Evolutionary conservation across 139 green algal genomes (phyloP), one percentile per base, ranked within the genome.

Genomic region (Coelastrella sp.): DNA sequence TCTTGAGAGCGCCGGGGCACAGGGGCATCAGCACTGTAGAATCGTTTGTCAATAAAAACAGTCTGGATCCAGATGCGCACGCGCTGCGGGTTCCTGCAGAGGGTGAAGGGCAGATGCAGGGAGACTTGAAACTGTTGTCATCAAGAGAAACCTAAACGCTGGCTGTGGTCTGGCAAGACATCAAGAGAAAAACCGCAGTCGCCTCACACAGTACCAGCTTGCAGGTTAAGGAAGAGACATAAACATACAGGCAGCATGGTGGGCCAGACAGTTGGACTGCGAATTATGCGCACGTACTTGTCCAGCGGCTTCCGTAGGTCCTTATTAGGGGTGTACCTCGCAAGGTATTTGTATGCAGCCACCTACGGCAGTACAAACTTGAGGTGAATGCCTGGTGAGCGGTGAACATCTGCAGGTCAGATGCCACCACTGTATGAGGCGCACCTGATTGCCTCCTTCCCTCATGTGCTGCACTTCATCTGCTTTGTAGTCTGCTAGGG

Each of bases 401-500:
- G 32, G 32, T 47, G 32, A 47, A 47, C 32, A 47, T 47, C 32
- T 47, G 32, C 32, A 47, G 32, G 32, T 47, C 32, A 47, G 32
- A 54, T 68, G 78, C 78, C 17, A 7, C 5, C 68, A 61, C 17
- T 65, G 22, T 2, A 47, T 47, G 32, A 65, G n/a, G 6, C 22
- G 8, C 23, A 98, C 96, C 94, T 92, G 90, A 80, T 98, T 98
- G 7, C 96, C 97, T 14, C 93, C 93, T 3, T 88, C 64, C 71
- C 96, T 58, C 59, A 98, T 80, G 2, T 89, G 89, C 7, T 73
- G 75, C 10, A 98, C 89, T 84, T 98, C 97, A 8, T 98, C 95
- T 3, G 93, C 79, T 32, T 94, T 96, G 92, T 98, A 98, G 0
- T 93, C 95, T 65, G 94, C 94, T 90, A 98, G 96, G 6, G 94